Evolutionary conservation across 2,329 filamentous ascomycete genomes (phyloP), one percentile per base, ranked within the genome.

Genomic region (Exophiala sp.): DNA sequence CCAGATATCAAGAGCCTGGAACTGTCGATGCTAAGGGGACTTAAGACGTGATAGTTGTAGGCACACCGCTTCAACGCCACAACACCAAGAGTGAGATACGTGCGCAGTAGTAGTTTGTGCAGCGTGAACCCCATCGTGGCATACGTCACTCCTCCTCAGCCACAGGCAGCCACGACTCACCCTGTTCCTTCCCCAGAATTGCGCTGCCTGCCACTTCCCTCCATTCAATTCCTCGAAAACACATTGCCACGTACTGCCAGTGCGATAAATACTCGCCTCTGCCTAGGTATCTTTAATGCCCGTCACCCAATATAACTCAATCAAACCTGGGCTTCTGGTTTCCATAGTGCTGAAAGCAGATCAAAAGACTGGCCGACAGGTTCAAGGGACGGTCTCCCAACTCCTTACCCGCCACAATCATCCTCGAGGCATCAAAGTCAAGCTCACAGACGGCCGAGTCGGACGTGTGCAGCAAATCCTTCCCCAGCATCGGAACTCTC

Each of bases 371-470:
- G 86, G 86, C 5, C 76, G 77, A 39, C 81, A 87, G 60, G 85
- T 88, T 1, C 71, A 74, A 38, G 86, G 86, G 19, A 66, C 74
- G 3, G 80, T 91, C 1, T 74, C 76, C 45, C 79, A 88, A 39
- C 66, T 90, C 0, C 72, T 91, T 41, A 90, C 86, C 1, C 73
- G 78, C 1, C 84, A 85, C 21, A 80, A 90, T 58, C 86, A 91
- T 61, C 84, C 85, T 2, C 76, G 84, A 8, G 86, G 86, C 29
- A 86, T 90, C 70, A 91, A 90, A 66, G 85, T 90, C 19, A 79
- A 86, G 2, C 72, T 91, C 4, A 69, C 71, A 1, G 84, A 86
- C 64, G 86, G 86, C 1, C 75, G 83, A 21, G 79, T 91, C 2
- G 86, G 86, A 1, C 72, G 86, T 13, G 86, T 91, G 22, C 86